These are phyloP conservation scores for Sordariomycetes sp. DNA, from an alignment of 2,329 filamentous ascomycete species.

Conservation along the genomic window DNA sequence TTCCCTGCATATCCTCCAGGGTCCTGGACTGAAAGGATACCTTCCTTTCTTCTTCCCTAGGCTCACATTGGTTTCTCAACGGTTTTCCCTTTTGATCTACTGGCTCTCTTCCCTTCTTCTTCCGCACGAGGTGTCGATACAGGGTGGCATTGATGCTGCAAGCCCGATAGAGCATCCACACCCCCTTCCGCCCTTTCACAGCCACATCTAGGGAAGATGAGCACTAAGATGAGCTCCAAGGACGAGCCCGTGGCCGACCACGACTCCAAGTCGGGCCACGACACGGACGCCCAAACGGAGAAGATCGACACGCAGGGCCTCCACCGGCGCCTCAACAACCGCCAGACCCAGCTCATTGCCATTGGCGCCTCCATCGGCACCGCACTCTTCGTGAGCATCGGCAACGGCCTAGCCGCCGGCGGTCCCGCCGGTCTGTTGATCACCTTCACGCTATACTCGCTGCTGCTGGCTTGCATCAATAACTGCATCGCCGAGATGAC, in stretches of 20 bases:
- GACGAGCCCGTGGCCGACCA: too few relatives aligned
- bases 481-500: slow-evolving; percentile 58
- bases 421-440: slow-evolving; percentile 41
- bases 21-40: too few relatives aligned
- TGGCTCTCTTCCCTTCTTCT: too few relatives aligned
- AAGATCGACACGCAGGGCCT: slow-evolving; percentile 20
- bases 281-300: not conserved
- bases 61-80: too few relatives aligned
- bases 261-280: not conserved
- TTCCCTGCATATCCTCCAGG: too few relatives aligned
- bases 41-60: too few relatives aligned
- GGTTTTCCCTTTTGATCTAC: too few relatives aligned
- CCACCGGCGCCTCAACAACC: slow-evolving; percentile 41
- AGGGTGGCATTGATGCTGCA: too few relatives aligned
- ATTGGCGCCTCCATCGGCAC: slow-evolving; percentile 48
- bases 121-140: too few relatives aligned
- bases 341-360: slow-evolving; percentile 47
- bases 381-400: slow-evolving; percentile 51
- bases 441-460: slow-evolving; percentile 42
- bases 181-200: too few relatives aligned
- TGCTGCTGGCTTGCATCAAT: slow-evolving; percentile 43
- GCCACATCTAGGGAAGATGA: too few relatives aligned
- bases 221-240: not conserved
- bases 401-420: slow-evolving; percentile 35
- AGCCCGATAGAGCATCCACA: too few relatives aligned